A percentile compares a stretch with the other conserved stretches of the same genome.
These are phyloP conservation scores for Aspergillus nidulans DNA, from an alignment of 495 filamentous ascomycete species.

Conservation along the genomic window DNA sequence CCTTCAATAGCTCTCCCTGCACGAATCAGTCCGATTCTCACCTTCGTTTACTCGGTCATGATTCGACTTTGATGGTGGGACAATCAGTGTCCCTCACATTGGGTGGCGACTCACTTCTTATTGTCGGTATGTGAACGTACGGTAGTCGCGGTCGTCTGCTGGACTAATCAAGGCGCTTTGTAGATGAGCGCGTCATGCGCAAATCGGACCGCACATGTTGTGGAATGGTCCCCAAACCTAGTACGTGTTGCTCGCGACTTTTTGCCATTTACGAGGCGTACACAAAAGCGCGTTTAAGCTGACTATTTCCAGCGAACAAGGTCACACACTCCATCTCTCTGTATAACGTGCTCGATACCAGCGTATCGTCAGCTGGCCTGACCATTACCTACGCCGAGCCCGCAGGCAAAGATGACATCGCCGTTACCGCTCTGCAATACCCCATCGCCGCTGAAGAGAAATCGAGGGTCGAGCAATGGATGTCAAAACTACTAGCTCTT, in stretches of 20 bases:
- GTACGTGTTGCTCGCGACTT: slow-evolving; percentile 17
- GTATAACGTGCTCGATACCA: slow-evolving; percentile 82
- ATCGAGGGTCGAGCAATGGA: slow-evolving; percentile 53
- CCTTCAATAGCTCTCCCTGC: slow-evolving; percentile 16
- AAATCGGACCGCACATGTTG: slow-evolving; percentile 36
- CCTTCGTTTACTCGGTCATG: slow-evolving; percentile 26
- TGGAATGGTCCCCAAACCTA: slow-evolving; percentile 27
- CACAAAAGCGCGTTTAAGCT: slow-evolving; percentile 13
- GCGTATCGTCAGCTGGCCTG: slow-evolving; percentile 56
- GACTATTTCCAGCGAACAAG: slow-evolving; percentile 21
- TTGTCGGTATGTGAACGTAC: slow-evolving; percentile 47
- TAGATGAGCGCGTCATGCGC: slow-evolving; percentile 32
- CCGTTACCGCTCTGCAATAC: slow-evolving; percentile 57
- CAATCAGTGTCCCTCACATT: slow-evolving; percentile 58
- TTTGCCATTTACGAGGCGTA: background rate
- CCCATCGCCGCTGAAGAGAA: slow-evolving; percentile 50
- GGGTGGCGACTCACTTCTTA: slow-evolving; percentile 58
- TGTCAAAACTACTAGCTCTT: slow-evolving; percentile 55
- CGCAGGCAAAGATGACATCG: slow-evolving; percentile 51
- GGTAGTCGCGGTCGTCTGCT: background rate
- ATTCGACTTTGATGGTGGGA: slow-evolving; percentile 50
- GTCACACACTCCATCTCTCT: slow-evolving; percentile 60
- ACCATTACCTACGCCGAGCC: slow-evolving; percentile 69
- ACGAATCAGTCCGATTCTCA: slow-evolving; percentile 22
- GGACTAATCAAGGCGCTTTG: background rate